Evolutionary conservation across 2,329 filamentous ascomycete genomes (phyloP).

Genomic region (Claviceps maximensis): DNA sequence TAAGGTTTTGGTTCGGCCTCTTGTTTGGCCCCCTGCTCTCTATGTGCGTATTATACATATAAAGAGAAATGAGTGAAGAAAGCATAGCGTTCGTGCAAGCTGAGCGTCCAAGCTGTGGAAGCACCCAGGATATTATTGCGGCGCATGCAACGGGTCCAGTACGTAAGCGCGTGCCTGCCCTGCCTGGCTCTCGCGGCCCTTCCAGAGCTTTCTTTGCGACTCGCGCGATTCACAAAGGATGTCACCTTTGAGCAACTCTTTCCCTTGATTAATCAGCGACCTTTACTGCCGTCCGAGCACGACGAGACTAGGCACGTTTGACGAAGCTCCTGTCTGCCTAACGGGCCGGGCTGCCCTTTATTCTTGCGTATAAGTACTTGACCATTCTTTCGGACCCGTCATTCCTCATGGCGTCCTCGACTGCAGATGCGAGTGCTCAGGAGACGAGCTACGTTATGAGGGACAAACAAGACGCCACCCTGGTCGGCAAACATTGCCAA

Average conservation of each 20-base stretch:
- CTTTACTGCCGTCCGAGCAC: not conserved
- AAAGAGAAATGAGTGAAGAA: too few relatives aligned
- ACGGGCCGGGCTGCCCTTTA: not conserved
- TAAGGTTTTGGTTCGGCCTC: too few relatives aligned
- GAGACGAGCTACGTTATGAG: conserved; percentile 60
- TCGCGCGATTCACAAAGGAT: not conserved
- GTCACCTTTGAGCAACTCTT: not conserved
- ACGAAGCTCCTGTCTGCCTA: conserved; percentile 7
- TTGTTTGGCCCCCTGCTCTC: too few relatives aligned
- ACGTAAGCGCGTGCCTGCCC: conserved; percentile 4
- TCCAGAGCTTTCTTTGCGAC: conserved; percentile 5
- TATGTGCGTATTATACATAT: too few relatives aligned
- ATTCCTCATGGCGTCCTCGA: conserved; percentile 36
- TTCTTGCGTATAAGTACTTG: not conserved
- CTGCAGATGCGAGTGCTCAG: conserved; percentile 26
- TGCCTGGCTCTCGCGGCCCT: not conserved
- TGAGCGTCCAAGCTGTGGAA: too few relatives aligned
- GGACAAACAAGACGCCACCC: conserved; percentile 58
- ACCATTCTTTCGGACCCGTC: not conserved
- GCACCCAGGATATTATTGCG: not conserved
- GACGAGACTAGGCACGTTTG: not conserved
- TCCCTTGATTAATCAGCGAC: conserved; percentile 1
- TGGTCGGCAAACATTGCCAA: conserved; percentile 85
- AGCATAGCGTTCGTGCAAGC: too few relatives aligned
- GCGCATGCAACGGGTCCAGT: not conserved